Percentiles rank a stretch among this genome's conserved stretches.
These are phyloP conservation scores for Fistulifera solaris DNA, from an alignment of 108 stramenopile genomes.

Conservation along the genomic window DNA sequence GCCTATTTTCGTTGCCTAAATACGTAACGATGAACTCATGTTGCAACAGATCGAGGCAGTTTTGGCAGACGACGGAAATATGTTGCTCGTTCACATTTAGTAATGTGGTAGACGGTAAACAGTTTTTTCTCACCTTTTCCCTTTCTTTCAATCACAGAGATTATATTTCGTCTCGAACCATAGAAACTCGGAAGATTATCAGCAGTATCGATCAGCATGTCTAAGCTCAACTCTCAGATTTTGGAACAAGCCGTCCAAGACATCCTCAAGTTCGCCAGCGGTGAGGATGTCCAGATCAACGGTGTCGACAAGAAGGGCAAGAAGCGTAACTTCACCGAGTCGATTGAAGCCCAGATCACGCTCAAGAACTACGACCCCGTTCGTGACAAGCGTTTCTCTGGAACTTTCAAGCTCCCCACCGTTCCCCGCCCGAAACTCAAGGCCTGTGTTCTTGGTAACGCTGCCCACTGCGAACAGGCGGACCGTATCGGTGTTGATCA, in stretches of 20 bases:
- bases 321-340: conserved; percentile 99
- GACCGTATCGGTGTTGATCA: conserved; percentile 94
- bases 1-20: too few species aligned
- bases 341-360: conserved; percentile 94
- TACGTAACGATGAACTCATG: too few species aligned
- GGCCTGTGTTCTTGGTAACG: conserved; percentile 98
- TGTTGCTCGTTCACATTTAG: too few species aligned
- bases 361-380: conserved; percentile 99
- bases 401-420: conserved; percentile 96
- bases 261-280: conserved; percentile 40
- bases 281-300: conserved; percentile 30
- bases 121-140: too few species aligned
- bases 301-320: conserved; percentile 84
- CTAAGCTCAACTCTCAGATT: conserved; percentile 80
- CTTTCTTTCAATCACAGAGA: too few species aligned
- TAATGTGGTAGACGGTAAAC: too few species aligned
- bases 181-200: conserved; percentile 58
- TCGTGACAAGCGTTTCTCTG: conserved; percentile 99
- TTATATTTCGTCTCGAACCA: conserved; percentile 16
- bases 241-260: conserved; percentile 56
- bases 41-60: too few species aligned
- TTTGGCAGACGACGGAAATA: too few species aligned
- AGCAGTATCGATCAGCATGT: too few species aligned
- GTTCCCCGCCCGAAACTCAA: conserved; percentile 94
- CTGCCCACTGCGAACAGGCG: conserved; percentile 98